phyloP scores from a whole-genome alignment of 169 alveolate species.

The Plasmodium billcollinsi region DNA sequence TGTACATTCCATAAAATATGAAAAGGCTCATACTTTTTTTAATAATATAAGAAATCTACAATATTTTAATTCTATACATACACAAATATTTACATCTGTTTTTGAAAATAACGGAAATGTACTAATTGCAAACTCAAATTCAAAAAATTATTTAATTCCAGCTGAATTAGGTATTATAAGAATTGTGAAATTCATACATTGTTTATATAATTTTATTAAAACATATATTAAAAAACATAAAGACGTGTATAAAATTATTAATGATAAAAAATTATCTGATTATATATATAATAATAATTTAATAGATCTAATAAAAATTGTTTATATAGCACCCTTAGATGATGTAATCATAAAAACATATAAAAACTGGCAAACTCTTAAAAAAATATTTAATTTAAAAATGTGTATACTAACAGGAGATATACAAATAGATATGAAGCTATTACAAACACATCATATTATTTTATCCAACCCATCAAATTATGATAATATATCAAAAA shows the following conservation, averaged over 20 bases:
- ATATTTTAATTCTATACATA: conserved; percentile 79
- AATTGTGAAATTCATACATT: conserved; percentile 8
- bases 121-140: conserved; percentile 80
- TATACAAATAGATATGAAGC: conserved; percentile 87
- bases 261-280: conserved; percentile 20
- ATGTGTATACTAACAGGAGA: conserved; percentile 90
- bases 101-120: conserved; percentile 79
- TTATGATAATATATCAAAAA: conserved; percentile 94
- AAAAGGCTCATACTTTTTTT: conserved; percentile 88
- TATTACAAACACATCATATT: conserved; percentile 86
- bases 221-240: conserved; percentile 21
- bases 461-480: conserved; percentile 93
- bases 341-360: conserved; percentile 41
- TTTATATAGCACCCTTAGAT: conserved; percentile 71
- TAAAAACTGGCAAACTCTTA: conserved; percentile 35
- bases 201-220: conserved; percentile 19
- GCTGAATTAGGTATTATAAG: conserved; percentile 34
- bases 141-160: conserved; percentile 39
- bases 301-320: conserved; percentile 26
- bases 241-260: conserved; percentile 26
- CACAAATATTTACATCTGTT: conserved; percentile 81
- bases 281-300: conserved; percentile 23
- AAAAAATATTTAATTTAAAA: conserved; percentile 12
- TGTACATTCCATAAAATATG: conserved; percentile 89
- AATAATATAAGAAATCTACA: conserved; percentile 54